Conservation (phyloP, 441 rosid genomes). For the Flueggea neowawraea region DNA sequence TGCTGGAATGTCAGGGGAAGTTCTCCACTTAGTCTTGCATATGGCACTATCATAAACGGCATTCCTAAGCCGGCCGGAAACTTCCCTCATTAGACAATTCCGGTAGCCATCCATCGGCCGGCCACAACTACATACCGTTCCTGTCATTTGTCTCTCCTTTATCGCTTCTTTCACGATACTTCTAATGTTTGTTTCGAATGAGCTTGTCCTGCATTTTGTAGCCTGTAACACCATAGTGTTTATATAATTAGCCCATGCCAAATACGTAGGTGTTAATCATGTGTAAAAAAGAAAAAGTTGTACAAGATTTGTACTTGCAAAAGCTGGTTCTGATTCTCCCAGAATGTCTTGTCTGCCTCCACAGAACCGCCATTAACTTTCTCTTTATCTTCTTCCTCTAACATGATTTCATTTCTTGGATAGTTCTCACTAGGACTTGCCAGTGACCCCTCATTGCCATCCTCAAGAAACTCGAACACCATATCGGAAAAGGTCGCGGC, state of each 20-base stretch:
- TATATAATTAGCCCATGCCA: not conserved
- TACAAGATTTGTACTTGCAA: slow-evolving; percentile 29
- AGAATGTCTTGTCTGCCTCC: slow-evolving; percentile 30
- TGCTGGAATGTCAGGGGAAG: slow-evolving; percentile 45
- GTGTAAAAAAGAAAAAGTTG: no score
- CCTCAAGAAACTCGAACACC: slow-evolving; percentile 39
- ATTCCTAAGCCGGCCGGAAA: slow-evolving; percentile 33
- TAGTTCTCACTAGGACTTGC: slow-evolving; percentile 9
- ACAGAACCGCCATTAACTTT: slow-evolving; percentile 6
- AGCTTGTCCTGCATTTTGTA: slow-evolving; percentile 37
- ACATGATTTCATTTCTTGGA: slow-evolving; percentile 1
- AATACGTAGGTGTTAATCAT: no score
- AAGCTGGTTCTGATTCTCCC: slow-evolving; percentile 50
- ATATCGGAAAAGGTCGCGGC: slow-evolving; percentile 33
- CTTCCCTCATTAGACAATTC: slow-evolving; percentile 47
- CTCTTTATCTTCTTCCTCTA: slow-evolving; percentile 16
- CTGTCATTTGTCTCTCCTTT: slow-evolving; percentile 28
- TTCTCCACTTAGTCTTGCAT: slow-evolving; percentile 60
- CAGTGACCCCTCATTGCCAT: slow-evolving; percentile 11
- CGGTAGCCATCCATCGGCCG: slow-evolving; percentile 31
- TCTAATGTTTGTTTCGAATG: slow-evolving; percentile 46
- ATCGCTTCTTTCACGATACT: slow-evolving; percentile 36
- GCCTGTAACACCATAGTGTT: slow-evolving; percentile 21
- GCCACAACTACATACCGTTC: slow-evolving; percentile 36
- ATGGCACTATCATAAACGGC: slow-evolving; percentile 40